These are phyloP conservation scores for Sporothrix protearum DNA, from an alignment of 2,329 filamentous ascomycete genomes.

Conservation along the genomic window DNA sequence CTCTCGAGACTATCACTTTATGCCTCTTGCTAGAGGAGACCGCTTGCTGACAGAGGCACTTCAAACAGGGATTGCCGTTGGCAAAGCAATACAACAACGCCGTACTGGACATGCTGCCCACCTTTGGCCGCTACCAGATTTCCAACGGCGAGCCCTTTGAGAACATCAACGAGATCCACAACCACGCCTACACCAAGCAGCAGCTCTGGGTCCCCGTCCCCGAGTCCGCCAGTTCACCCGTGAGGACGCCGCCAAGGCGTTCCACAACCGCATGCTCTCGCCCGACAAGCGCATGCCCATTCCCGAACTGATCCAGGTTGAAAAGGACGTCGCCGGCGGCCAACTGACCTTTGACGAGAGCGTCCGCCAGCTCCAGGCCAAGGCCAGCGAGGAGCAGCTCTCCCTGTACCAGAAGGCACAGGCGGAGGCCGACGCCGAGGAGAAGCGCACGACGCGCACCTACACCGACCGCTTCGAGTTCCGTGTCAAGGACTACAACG, in stretches of 20 bases:
- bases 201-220: constrained; percentile 63
- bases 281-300: constrained; percentile 61
- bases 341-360: constrained; percentile 27
- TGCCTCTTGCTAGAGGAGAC: not conserved
- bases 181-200: constrained; percentile 59
- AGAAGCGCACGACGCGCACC: constrained; percentile 44
- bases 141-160: constrained; percentile 52
- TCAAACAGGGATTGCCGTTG: constrained; percentile 66
- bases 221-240: constrained; percentile 63
- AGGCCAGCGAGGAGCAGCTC: constrained; percentile 30
- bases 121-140: constrained; percentile 54
- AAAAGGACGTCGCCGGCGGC: constrained; percentile 46
- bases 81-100: constrained; percentile 74
- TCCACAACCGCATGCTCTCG: constrained; percentile 57
- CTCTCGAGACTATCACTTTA: not conserved
- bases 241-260: constrained; percentile 62
- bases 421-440: constrained; percentile 39
- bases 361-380: constrained; percentile 35
- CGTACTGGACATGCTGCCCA: constrained; percentile 75
- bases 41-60: not conserved
- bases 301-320: constrained; percentile 57
- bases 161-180: constrained; percentile 61
- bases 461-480: constrained; percentile 54
- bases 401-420: constrained; percentile 29
- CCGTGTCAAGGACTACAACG: constrained; percentile 57